Base-by-base conservation (phyloP, 257 asterid genomes). In the Primulina huaijiensis region DNA sequence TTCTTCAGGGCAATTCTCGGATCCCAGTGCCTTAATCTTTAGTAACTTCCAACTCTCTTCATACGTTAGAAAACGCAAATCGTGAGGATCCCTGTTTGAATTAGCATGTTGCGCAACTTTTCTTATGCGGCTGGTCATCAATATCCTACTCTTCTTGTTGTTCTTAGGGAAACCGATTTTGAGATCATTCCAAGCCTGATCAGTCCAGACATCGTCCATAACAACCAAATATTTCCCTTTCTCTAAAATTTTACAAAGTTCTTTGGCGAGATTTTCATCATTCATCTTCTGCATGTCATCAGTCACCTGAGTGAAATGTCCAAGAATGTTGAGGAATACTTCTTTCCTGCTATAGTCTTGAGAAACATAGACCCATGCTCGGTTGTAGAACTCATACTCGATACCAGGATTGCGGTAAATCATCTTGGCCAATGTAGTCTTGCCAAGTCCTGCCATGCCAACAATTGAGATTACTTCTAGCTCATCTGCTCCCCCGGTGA, bases 381-480 rank as follows among this genome's bases (percentile, higher is more conserved):
- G 82, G 7, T 50, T 76, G 69, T 71, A 67, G 81, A 84, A 88
- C 16, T 83, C 79, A 7, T 70, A 84, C 16, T 77, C 83, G 7
- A 81, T 76, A 1, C 10, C 63, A 17, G 79, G 79, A 55, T 82
- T 86, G 60, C 84, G 80, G 8, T 77, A 82, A 1, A 86, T 75
- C 85, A 82, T 84, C 37, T 75, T 84, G 19, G 92, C 95, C 23
- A 86, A 60, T 1, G 92, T 88, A n/a, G 92, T 86, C 78, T 88
- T 82, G 11, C 92, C 95, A 14, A 83, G 86, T 8, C 93, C 87
- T 4, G 80, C 82, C 82, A 84, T 84, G 34, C 84, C 88, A 2
- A 84, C 68, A 4, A 84, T 77, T 1, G 86, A 83, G 64, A 79
- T 60, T 3, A 83, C 86, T 62, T 81, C 82, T 0, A 81, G 83